A percentile compares a stretch with the other conserved stretches of the same genome.
Evolutionary conservation across 495 filamentous ascomycete species (phyloP).

Genomic region (Geoglossum glabrum): DNA sequence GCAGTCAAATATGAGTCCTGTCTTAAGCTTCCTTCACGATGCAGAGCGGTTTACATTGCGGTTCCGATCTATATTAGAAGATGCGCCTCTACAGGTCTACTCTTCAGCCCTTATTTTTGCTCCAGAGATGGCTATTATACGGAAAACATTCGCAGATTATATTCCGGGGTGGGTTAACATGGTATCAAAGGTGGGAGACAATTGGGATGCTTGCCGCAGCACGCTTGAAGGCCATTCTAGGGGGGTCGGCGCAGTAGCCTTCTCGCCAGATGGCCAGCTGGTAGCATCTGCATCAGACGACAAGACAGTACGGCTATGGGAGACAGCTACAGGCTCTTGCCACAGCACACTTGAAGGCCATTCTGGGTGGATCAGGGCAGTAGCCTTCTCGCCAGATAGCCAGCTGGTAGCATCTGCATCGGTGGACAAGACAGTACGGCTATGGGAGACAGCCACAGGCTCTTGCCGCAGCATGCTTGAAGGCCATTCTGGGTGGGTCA

Average conservation of each 20-base stretch:
- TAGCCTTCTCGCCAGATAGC: too few relatives aligned
- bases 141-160: neutral
- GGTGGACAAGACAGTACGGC: neutral
- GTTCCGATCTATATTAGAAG: conserved; percentile 17
- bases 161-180: neutral
- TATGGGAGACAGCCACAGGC: conserved; percentile 50
- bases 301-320: too few relatives aligned
- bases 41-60: conserved; percentile 18
- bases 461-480: too few relatives aligned
- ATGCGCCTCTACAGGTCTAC: conserved; percentile 10
- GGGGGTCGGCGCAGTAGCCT: too few relatives aligned
- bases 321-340: too few relatives aligned
- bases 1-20: neutral
- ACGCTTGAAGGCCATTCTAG: neutral
- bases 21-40: conserved; percentile 16
- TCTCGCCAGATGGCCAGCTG: neutral
- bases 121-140: too few relatives aligned
- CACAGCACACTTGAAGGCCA: too few relatives aligned
- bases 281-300: too few relatives aligned
- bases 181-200: neutral
- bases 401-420: too few relatives aligned
- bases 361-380: too few relatives aligned
- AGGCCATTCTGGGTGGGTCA: too few relatives aligned
- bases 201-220: neutral
- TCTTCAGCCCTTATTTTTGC: too few relatives aligned